Percentiles rank a stretch among this genome's conserved stretches.
These are phyloP conservation scores for Stellera chamaejasme DNA, from an alignment of 345 rosid species.

Conservation along the genomic window DNA sequence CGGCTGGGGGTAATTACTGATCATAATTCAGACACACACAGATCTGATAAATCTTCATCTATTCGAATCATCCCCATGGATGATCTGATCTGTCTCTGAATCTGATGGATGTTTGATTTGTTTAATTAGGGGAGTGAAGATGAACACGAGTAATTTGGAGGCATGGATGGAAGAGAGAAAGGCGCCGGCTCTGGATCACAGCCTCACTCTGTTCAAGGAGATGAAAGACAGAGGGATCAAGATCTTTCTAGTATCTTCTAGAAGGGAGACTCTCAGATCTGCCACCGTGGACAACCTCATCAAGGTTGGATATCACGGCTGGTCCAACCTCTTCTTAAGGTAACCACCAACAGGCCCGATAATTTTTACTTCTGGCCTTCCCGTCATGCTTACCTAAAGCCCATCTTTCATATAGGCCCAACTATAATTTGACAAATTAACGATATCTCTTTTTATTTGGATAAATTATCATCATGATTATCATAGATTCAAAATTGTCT, in stretches of 20 bases:
- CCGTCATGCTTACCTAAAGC: background rate
- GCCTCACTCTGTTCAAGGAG: constrained; percentile 46
- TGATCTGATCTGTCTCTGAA: background rate
- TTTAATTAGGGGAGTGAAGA: constrained; percentile 47
- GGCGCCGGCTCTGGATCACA: constrained; percentile 58
- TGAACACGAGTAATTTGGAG: constrained; percentile 45
- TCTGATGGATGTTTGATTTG: background rate
- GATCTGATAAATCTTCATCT: too few relatives aligned
- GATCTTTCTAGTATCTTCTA: constrained; percentile 71
- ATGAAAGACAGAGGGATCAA: constrained; percentile 58
- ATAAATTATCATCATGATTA: too few relatives aligned
- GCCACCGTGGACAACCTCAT: constrained; percentile 77
- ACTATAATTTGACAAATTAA: too few relatives aligned
- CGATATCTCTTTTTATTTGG: too few relatives aligned
- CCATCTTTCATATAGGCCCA: background rate
- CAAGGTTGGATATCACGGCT: constrained; percentile 74
- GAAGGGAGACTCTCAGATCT: constrained; percentile 61
- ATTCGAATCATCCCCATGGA: background rate
- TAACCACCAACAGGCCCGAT: constrained; percentile 6
- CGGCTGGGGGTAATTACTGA: constrained; percentile 44
- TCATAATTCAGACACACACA: too few relatives aligned
- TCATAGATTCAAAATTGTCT: too few relatives aligned
- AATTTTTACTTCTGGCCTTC: background rate
- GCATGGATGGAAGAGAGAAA: constrained; percentile 53
- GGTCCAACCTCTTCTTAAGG: constrained; percentile 69